Percentiles rank a stretch among this genome's conserved stretches.
These are phyloP conservation scores for Jackrogersella multiformis DNA, from an alignment of 495 filamentous ascomycete species.

Conservation along the genomic window DNA sequence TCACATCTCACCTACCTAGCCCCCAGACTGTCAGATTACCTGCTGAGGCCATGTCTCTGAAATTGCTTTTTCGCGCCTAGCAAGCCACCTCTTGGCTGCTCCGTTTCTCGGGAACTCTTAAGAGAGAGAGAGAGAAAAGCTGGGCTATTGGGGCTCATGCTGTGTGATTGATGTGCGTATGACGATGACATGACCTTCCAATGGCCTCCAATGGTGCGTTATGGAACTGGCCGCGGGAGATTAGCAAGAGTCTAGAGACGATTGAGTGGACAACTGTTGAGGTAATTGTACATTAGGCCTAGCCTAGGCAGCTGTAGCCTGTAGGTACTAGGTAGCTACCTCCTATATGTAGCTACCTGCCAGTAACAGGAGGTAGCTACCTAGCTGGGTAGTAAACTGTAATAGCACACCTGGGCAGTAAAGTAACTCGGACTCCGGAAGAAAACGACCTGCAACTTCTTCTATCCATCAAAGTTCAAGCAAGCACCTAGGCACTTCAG, in stretches of 20 bases:
- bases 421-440: conserved; percentile 37
- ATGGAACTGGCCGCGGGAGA: conserved; percentile 38
- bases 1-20: conserved; percentile 27
- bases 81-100: conserved; percentile 13
- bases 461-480: conserved; percentile 1
- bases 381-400: too few species aligned
- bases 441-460: conserved; percentile 33
- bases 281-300: background rate
- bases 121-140: conserved; percentile 8
- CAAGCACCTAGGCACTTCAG: background rate
- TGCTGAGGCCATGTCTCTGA: conserved; percentile 32
- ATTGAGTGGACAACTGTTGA: conserved; percentile 32
- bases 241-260: conserved; percentile 42
- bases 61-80: conserved; percentile 40
- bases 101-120: conserved; percentile 12
- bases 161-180: conserved; percentile 43
- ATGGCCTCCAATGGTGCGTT: conserved; percentile 17
- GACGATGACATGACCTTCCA: conserved; percentile 38
- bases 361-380: too few species aligned
- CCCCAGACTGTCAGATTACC: too few species aligned
- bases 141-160: conserved; percentile 30
- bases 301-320: too few species aligned
- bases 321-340: too few species aligned
- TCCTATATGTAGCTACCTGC: too few species aligned
- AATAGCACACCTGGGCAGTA: too few species aligned